These are phyloP conservation scores for Wickerhamomyces chambardii DNA, from an alignment of 805 yeast species.

Conservation along the genomic window DNA sequence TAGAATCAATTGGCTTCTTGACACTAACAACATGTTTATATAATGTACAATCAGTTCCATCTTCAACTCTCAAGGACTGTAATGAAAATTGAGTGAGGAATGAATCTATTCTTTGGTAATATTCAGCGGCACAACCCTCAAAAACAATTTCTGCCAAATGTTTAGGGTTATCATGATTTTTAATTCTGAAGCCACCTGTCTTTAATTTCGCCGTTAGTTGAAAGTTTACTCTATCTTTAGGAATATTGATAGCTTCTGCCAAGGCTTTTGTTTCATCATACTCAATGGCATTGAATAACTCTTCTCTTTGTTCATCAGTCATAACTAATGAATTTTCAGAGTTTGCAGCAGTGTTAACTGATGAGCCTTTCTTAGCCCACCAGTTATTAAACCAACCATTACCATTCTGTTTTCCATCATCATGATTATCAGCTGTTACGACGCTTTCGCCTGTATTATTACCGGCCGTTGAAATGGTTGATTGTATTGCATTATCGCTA, in stretches of 20 bases:
- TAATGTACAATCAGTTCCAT: constrained; percentile 71
- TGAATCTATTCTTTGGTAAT: constrained; percentile 75
- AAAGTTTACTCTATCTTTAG: constrained; percentile 63
- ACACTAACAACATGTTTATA: constrained; percentile 86
- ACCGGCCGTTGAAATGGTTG: constrained; percentile 6
- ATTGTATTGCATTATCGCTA: no score
- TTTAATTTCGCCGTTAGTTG: constrained; percentile 61
- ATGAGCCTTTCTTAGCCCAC: no score
- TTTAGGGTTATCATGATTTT: constrained; percentile 18
- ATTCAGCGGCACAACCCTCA: constrained; percentile 70
- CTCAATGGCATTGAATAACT: constrained; percentile 88
- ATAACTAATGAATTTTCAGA: constrained; percentile 15
- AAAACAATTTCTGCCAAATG: constrained; percentile 72
- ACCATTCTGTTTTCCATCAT: constrained; percentile 5
- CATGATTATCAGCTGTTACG: constrained; percentile 4
- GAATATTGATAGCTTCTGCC: constrained; percentile 49
- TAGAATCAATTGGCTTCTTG: constrained; percentile 35
- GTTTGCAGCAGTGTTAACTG: no score
- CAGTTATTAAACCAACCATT: constrained; percentile 60
- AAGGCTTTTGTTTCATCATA: constrained; percentile 58
- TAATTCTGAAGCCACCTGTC: constrained; percentile 69
- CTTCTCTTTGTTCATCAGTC: constrained; percentile 83
- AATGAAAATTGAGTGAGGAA: constrained; percentile 62
- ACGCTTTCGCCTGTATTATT: background rate
- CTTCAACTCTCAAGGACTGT: constrained; percentile 78